These are phyloP conservation scores for Magnaporthales sp. DNA, from an alignment of 2,329 filamentous ascomycete species.

Conservation along the genomic window DNA sequence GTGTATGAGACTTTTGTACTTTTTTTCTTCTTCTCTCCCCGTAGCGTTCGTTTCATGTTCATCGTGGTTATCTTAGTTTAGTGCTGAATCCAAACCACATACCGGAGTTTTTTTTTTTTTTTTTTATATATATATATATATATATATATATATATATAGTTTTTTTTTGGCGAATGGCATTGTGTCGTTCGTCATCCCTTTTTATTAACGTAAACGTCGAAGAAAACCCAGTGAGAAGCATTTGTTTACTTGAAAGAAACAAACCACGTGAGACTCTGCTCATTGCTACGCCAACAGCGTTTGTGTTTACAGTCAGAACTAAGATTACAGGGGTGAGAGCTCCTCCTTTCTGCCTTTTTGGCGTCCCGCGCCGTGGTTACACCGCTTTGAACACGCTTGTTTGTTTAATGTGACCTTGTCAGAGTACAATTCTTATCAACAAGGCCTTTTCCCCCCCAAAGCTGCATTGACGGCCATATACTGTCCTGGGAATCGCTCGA, in stretches of 20 bases:
- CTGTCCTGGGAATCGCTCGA: neutral
- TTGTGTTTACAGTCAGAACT: neutral
- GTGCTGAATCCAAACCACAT: neutral
- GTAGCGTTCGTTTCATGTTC: neutral
- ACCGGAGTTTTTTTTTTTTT: neutral
- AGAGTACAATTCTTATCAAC: neutral
- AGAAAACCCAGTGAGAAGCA: neutral
- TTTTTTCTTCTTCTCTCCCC: neutral
- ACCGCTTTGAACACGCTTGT: neutral
- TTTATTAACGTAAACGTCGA: neutral
- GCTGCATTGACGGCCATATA: neutral
- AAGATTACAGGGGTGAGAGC: neutral
- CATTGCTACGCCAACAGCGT: constrained; percentile 8
- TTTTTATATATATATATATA: too few relatives aligned
- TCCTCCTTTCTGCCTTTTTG: neutral
- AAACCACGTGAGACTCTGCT: neutral
- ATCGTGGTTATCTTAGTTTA: neutral
- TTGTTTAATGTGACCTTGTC: neutral
- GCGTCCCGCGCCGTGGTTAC: neutral
- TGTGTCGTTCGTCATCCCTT: neutral
- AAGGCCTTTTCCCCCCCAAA: neutral
- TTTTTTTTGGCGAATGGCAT: neutral
- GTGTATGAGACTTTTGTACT: neutral
- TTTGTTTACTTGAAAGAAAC: neutral
- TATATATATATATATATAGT: too few relatives aligned